Base-by-base conservation (phyloP, 108 stramenopile species). In the Parmales sp. region DNA sequence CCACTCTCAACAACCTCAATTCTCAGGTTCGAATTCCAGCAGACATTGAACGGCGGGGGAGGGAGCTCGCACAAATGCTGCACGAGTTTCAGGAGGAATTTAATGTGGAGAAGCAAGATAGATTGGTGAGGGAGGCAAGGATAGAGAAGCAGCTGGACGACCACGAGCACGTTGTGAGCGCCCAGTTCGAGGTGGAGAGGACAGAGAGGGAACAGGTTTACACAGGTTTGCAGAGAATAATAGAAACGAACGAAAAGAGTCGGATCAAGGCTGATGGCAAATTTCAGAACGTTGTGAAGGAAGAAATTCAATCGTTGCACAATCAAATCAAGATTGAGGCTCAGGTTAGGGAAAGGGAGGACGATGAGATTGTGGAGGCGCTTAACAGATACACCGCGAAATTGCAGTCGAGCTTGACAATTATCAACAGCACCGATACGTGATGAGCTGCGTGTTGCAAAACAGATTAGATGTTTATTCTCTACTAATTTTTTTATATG, bases 381-480 rank as follows among this genome's bases (percentile, higher is more conserved):
- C 76, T 96, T 74, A 88, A 94, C 74, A 66, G 83, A 20, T 96
- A 92, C 74, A 96, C 93, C 0, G 67, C 77, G 29, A 90, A 94
- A 75, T 63, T 96, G 34, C 95, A 96, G 78, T 71, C 78, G 23
- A 86, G 83, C 64, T 78, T 96, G 51, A 80, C 84, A 13, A 84
- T 90, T 22, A 82, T 88, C 66, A 88, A 85, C 72, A 80, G 79
- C 16, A 76, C 68, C 37, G 18, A 74, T 51, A 65, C 23, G 45
- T 64, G 37, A 64, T 23, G 67, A 11, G 48, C 11, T 65, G 67
- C 41, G 41, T 45, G n/a, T n/a, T n/a, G n/a, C 9, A 43, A 43
- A 43, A 13, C 7, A 43, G 13, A 13, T 13, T 43, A 7, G 41
- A 13, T 43, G 41, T n/a, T n/a, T n/a, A n/a, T n/a, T n/a, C n/a